These are phyloP conservation scores for Penicillium hordei DNA, from an alignment of 2,329 filamentous ascomycete genomes.

Conservation along the genomic window DNA sequence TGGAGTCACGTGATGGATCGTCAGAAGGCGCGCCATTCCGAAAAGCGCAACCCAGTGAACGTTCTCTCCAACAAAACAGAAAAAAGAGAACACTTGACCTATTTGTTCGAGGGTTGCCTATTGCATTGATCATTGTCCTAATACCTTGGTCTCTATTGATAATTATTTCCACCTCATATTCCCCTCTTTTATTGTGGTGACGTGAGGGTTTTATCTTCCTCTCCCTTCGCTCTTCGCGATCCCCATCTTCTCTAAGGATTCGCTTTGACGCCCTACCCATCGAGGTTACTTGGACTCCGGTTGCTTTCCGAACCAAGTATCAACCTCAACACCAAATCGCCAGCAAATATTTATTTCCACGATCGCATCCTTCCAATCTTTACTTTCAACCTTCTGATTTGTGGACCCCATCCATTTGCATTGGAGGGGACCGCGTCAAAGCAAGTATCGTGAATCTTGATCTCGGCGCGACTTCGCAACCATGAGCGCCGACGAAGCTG, in stretches of 20 bases:
- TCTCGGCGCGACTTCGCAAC: conserved; percentile 26
- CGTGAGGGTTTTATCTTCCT: conserved; percentile 3
- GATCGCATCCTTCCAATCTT: conserved; percentile 17
- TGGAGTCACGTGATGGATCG: conserved; percentile 35
- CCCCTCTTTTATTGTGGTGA: conserved; percentile 2
- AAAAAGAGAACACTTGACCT: conserved; percentile 1
- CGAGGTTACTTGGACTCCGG: conserved; percentile 25
- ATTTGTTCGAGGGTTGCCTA: conserved; percentile 4
- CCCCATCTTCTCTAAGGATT: conserved; percentile 25
- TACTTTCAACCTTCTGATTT: conserved; percentile 4
- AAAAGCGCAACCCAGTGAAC: conserved; percentile 26
- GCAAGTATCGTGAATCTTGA: conserved; percentile 13
- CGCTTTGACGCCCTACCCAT: conserved; percentile 27
- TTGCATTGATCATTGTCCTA: conserved; percentile 8
- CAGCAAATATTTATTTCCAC: conserved; percentile 4
- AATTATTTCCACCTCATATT: not conserved
- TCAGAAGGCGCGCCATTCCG: conserved; percentile 35
- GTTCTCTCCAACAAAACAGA: conserved; percentile 4
- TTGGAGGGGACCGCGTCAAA: conserved; percentile 19
- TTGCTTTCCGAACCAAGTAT: conserved; percentile 25
- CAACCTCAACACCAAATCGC: conserved; percentile 20
- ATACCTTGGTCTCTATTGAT: not conserved
- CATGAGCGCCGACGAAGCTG: conserved; percentile 43
- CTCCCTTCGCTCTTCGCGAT: conserved; percentile 28
- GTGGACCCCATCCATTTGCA: conserved; percentile 5